Evolutionary conservation across 208 protist species (phyloP).

Genomic region (Crithidia sp.): DNA sequence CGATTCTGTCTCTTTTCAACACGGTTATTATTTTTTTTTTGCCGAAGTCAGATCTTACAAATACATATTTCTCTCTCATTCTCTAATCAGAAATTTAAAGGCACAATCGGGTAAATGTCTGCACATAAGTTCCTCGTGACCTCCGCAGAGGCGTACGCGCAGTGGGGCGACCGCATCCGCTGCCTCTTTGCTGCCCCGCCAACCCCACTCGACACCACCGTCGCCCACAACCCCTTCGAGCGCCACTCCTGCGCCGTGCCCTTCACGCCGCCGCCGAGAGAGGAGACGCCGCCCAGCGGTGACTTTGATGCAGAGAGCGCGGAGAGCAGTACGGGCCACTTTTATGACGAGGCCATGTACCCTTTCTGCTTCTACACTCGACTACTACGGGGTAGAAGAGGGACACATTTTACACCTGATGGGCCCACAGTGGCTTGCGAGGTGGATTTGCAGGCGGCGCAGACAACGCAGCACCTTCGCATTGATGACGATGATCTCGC

Average conservation of each 20-base stretch:
- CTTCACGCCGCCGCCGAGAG: background rate
- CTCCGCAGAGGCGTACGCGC: constrained; percentile 46
- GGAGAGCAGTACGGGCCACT: background rate
- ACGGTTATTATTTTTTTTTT: too few species aligned
- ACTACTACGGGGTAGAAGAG: constrained; percentile 21
- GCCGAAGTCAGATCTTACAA: too few species aligned
- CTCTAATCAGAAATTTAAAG: too few species aligned
- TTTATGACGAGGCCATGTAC: constrained; percentile 38
- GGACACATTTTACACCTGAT: background rate
- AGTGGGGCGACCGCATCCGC: constrained; percentile 65
- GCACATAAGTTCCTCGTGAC: background rate
- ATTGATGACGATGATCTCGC: constrained; percentile 31
- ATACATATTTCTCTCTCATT: too few species aligned
- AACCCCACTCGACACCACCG: constrained; percentile 7
- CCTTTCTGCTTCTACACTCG: constrained; percentile 71
- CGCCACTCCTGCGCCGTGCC: constrained; percentile 16
- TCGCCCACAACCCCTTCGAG: constrained; percentile 25
- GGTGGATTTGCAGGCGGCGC: too few species aligned
- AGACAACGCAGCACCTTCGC: constrained; percentile 5
- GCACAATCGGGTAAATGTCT: too few species aligned
- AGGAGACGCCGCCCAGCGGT: background rate
- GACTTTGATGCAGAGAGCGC: background rate
- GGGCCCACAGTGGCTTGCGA: too few species aligned
- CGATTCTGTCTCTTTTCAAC: too few species aligned
- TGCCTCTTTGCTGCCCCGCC: constrained; percentile 35